These are phyloP conservation scores for Aspergillus ellipticus DNA, from an alignment of 495 filamentous ascomycete genomes.

Conservation along the genomic window DNA sequence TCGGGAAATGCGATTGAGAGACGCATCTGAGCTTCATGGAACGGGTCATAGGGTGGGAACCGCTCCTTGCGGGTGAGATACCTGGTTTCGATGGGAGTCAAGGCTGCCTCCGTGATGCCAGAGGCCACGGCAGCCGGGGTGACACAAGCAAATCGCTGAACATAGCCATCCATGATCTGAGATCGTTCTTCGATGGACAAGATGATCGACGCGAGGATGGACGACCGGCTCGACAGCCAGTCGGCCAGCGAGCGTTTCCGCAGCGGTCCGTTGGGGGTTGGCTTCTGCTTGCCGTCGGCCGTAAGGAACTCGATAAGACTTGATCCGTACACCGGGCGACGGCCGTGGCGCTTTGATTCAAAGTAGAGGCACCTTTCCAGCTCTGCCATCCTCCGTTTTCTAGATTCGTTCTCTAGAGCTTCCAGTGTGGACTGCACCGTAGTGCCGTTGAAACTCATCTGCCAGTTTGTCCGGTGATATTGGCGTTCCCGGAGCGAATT, in stretches of 20 bases:
- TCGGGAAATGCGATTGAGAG: slow-evolving; percentile 96
- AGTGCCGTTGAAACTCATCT: slow-evolving; percentile 57
- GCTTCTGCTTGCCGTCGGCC: slow-evolving; percentile 51
- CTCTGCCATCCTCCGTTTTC: slow-evolving; percentile 71
- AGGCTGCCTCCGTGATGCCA: slow-evolving; percentile 64
- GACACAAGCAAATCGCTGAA: slow-evolving; percentile 84
- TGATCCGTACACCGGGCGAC: slow-evolving; percentile 75
- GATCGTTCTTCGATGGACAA: slow-evolving; percentile 69
- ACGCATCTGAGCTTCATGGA: slow-evolving; percentile 90
- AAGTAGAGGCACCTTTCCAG: slow-evolving; percentile 76
- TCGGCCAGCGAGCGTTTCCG: slow-evolving; percentile 51
- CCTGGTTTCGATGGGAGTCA: slow-evolving; percentile 63
- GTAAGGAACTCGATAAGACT: slow-evolving; percentile 68
- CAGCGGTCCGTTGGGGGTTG: slow-evolving; percentile 35
- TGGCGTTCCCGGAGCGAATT: slow-evolving; percentile 61
- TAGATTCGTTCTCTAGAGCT: slow-evolving; percentile 66
- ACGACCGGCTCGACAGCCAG: slow-evolving; percentile 71
- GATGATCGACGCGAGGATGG: slow-evolving; percentile 67
- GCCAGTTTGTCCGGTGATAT: slow-evolving; percentile 56
- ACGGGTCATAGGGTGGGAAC: slow-evolving; percentile 68
- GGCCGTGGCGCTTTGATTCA: slow-evolving; percentile 75
- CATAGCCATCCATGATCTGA: slow-evolving; percentile 62
- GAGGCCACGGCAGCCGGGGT: slow-evolving; percentile 82
- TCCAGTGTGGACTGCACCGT: slow-evolving; percentile 65
- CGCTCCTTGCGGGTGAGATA: slow-evolving; percentile 46